A percentile compares a stretch with the other conserved stretches of the same genome.
Evolutionary conservation across 2,329 filamentous ascomycete genomes (phyloP).

Genomic region (Fusarium annulatum): DNA sequence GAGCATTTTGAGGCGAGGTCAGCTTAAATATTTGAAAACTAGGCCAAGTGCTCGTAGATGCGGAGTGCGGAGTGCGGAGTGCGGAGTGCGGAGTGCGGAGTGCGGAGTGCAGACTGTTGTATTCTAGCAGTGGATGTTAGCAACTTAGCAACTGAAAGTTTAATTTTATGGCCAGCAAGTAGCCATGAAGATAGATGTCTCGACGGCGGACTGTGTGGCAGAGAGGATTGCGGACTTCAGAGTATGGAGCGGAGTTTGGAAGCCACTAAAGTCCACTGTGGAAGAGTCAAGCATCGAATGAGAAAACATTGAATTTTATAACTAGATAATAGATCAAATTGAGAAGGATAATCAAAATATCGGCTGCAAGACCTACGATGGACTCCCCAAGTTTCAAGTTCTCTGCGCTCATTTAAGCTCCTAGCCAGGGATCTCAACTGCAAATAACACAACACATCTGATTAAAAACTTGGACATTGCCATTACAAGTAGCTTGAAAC

Average conservation of each 20-base stretch:
- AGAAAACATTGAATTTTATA: background rate
- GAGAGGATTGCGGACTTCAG: background rate
- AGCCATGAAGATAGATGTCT: background rate
- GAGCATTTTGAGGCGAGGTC: background rate
- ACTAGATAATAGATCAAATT: background rate
- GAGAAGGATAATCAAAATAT: background rate
- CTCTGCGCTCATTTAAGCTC: too few species aligned
- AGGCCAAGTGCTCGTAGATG: background rate
- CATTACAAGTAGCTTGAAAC: background rate
- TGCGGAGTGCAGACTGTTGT: background rate
- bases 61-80: background rate
- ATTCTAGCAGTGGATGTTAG: too few species aligned
- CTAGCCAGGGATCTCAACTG: background rate
- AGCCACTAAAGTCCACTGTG: background rate
- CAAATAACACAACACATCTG: background rate
- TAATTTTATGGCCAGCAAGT: background rate
- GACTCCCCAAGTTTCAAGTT: background rate
- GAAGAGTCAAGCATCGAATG: too few species aligned
- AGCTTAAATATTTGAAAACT: background rate
- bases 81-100: background rate
- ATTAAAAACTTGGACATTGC: background rate
- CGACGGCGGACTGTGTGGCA: background rate
- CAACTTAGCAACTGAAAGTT: background rate
- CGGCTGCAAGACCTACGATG: rapidly evolving
- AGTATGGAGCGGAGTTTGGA: background rate